Evolutionary conservation across 306 rosid species (phyloP), one percentile per base, ranked within the genome.

Genomic region (Fagus crenata): DNA sequence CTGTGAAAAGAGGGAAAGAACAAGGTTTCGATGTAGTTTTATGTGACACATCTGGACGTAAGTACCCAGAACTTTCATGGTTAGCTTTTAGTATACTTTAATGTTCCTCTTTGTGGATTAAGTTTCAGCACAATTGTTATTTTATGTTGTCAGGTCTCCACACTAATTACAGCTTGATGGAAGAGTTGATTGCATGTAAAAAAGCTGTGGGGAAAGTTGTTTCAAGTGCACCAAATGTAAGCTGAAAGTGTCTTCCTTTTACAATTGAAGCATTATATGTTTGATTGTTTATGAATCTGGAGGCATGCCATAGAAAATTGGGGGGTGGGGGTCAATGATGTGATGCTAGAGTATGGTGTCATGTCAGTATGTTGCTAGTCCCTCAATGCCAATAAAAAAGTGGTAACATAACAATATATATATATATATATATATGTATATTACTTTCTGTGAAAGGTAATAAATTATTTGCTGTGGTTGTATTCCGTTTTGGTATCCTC

Each of bases 1-100:
- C 99, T 76, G 99, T 92, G 65, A 92, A 90, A 85, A 87, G 64
- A 79, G 99, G 99, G 53, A 95, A 95, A 85, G 89, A 87, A 77
- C 83, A 84, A 67, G 93, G 92, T 74, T 90, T 87, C 72, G 99
- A 95, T 82, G 42, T 95, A 35, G 97, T 95, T 69, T 87, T 95
- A 70, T 92, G 97, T 63, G 99, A 95, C 83, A 95, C 99, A 56
- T 95, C 99, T 36, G 97, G 99, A 78, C 97, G 97, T 95, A 80
- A 90, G 99, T 87, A 72, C 55, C 5, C 18, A 74, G 17, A 74
- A 43, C 65, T 68, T 81, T 63, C 14, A 53, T 56, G 54, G 41
- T 41, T 79, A 49, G 72, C 69, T 78, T 36, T 56, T 82, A 68
- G 46, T 49, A 58, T 75, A 35, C 41, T 83, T 77, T 71, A 51